phyloP scores from a whole-genome alignment of 2,329 filamentous ascomycete species.

The Neurospora sp. region DNA sequence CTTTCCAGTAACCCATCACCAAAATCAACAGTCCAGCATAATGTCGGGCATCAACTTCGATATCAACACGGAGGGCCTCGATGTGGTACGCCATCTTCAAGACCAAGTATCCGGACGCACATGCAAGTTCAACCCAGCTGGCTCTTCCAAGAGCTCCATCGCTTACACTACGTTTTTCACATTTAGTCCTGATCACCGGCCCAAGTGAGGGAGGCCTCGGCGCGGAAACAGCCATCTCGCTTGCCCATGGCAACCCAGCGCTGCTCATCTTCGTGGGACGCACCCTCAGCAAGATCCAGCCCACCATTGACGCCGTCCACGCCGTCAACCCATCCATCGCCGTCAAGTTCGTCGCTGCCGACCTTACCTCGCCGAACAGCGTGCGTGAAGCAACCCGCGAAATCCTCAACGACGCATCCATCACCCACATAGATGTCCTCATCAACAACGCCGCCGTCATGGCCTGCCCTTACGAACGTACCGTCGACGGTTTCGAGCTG shows the following conservation, averaged over 20 bases:
- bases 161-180: neutral
- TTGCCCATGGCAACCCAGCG: conserved; percentile 20
- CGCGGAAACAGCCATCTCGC: conserved; percentile 22
- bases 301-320: conserved; percentile 21
- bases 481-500: conserved; percentile 22
- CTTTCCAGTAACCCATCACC: neutral
- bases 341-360: conserved; percentile 20
- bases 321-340: conserved; percentile 13
- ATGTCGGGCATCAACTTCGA: conserved; percentile 10
- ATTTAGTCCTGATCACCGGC: conserved; percentile 23
- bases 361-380: conserved; percentile 22
- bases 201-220: conserved; percentile 23
- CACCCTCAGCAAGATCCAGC: conserved; percentile 17
- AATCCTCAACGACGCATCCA: conserved; percentile 21
- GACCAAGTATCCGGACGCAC: conserved; percentile 19
- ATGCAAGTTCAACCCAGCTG: conserved; percentile 12
- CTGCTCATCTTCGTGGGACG: conserved; percentile 22
- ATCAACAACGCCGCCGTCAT: conserved; percentile 36
- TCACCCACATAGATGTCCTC: conserved; percentile 28
- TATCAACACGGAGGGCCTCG: conserved; percentile 9
- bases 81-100: conserved; percentile 11
- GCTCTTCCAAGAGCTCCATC: neutral
- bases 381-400: conserved; percentile 22
- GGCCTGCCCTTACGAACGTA: conserved; percentile 24
- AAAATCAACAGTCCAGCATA: conserved; percentile 4